Percentiles rank a stretch among this genome's conserved stretches.
Conservation (phyloP, 2,329 filamentous ascomycete species). For the Penicillium sp. region DNA sequence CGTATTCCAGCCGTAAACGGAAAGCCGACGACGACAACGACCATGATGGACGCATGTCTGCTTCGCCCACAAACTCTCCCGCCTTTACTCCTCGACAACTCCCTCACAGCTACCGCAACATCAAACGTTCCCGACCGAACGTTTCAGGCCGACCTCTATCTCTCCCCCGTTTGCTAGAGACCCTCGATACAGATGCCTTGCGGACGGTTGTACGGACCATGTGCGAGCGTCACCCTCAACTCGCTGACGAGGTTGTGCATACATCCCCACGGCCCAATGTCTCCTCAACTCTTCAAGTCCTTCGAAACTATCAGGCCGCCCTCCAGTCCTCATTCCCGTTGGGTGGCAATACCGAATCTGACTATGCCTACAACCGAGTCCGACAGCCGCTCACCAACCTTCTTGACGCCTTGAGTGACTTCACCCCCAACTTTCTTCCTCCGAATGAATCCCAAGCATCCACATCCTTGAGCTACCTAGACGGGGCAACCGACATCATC, state of each 20-base stretch:
- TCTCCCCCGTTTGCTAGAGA: constrained; percentile 77
- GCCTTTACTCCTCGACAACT: constrained; percentile 62
- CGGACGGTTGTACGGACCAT: constrained; percentile 80
- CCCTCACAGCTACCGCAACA: constrained; percentile 54
- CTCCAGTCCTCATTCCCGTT: constrained; percentile 74
- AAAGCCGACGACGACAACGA: constrained; percentile 70
- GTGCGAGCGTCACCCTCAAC: constrained; percentile 78
- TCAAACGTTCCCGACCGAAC: constrained; percentile 60
- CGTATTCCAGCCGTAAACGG: constrained; percentile 58
- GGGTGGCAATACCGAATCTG: constrained; percentile 71
- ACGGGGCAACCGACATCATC: constrained; percentile 81
- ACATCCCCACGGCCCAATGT: constrained; percentile 82
- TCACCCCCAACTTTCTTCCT: constrained; percentile 89
- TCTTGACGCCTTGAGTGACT: constrained; percentile 83
- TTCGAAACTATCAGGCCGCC: constrained; percentile 70
- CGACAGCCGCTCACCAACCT: constrained; percentile 70
- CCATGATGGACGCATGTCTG: constrained; percentile 74
- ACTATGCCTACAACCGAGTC: constrained; percentile 91
- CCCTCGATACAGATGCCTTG: constrained; percentile 74
- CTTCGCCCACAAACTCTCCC: constrained; percentile 76
- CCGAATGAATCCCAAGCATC: constrained; percentile 79
- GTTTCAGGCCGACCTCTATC: constrained; percentile 57
- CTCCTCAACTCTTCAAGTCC: constrained; percentile 66
- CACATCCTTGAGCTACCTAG: constrained; percentile 74
- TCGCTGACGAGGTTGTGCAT: constrained; percentile 73